Evolutionary conservation across 192 early-diverging fungal genomes (phyloP).

Genomic region (Podila clonocystis): DNA sequence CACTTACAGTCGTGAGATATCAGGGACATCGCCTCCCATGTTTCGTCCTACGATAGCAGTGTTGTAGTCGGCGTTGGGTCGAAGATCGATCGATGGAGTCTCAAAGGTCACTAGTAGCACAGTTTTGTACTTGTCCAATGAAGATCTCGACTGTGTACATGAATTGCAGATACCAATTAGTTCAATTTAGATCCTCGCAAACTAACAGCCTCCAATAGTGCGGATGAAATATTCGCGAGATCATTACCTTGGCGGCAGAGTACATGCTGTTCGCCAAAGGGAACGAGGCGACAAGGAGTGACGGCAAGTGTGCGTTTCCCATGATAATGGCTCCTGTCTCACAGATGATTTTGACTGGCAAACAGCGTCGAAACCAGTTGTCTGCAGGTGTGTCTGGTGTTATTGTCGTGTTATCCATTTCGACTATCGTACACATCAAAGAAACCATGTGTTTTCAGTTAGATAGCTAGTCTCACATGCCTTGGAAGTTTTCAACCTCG

Average conservation of each 20-base stretch:
- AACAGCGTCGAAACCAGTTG: slow-evolving; percentile 61
- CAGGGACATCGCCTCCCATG: slow-evolving; percentile 33
- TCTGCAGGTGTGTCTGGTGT: slow-evolving; percentile 36
- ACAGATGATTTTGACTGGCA: slow-evolving; percentile 75
- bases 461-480: too few relatives aligned
- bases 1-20: slow-evolving; percentile 37
- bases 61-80: slow-evolving; percentile 72
- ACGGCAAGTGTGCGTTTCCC: slow-evolving; percentile 73
- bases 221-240: neutral
- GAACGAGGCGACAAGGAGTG: slow-evolving; percentile 68
- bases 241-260: slow-evolving; percentile 50
- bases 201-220: neutral
- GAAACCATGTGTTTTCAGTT: neutral
- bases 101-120: slow-evolving; percentile 60
- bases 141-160: slow-evolving; percentile 60
- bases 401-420: slow-evolving; percentile 39
- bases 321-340: slow-evolving; percentile 74
- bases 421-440: slow-evolving; percentile 13
- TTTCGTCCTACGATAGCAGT: slow-evolving; percentile 30
- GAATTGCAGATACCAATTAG: neutral
- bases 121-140: slow-evolving; percentile 67
- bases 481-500: neutral
- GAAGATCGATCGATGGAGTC: slow-evolving; percentile 63
- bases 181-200: neutral
- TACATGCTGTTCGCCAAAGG: slow-evolving; percentile 68